Conservation (phyloP, 225 moss, liverwort and hornwort genomes). For the Climacium dendroides region DNA sequence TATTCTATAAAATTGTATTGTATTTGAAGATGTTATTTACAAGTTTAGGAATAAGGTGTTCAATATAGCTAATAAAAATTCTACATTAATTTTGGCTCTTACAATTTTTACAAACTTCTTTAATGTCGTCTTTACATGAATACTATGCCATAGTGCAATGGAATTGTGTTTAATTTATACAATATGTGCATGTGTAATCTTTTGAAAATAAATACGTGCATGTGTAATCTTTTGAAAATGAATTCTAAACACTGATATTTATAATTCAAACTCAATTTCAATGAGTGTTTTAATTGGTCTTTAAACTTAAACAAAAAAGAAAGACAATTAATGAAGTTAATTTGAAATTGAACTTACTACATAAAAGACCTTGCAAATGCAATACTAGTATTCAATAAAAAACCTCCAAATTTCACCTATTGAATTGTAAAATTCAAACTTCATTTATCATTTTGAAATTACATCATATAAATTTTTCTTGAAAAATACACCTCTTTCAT, state of each 20-base stretch:
- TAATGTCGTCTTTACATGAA: not conserved
- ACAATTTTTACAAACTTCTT: not conserved
- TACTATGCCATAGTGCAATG: not conserved
- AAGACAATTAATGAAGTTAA: not conserved
- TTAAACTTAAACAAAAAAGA: fast-evolving
- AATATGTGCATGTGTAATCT: not conserved
- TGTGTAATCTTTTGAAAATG: fast-evolving
- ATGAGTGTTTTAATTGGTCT: not conserved
- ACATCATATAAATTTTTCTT: not conserved
- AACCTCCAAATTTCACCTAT: not conserved
- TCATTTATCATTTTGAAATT: not conserved
- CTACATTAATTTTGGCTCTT: fast-evolving
- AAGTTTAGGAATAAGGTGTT: not conserved
- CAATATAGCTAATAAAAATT: not conserved
- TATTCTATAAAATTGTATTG: not conserved
- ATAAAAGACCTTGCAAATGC: not conserved
- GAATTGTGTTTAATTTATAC: no score
- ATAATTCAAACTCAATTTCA: not conserved
- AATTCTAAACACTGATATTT: not conserved
- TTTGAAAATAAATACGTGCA: fast-evolving
- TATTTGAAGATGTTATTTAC: not conserved
- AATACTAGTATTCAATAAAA: not conserved
- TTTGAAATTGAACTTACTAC: not conserved
- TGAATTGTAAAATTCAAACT: not conserved
- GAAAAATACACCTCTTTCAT: no score